Evolutionary conservation across 78 protist species (phyloP).

Genomic region (Isochrysis galbana): DNA sequence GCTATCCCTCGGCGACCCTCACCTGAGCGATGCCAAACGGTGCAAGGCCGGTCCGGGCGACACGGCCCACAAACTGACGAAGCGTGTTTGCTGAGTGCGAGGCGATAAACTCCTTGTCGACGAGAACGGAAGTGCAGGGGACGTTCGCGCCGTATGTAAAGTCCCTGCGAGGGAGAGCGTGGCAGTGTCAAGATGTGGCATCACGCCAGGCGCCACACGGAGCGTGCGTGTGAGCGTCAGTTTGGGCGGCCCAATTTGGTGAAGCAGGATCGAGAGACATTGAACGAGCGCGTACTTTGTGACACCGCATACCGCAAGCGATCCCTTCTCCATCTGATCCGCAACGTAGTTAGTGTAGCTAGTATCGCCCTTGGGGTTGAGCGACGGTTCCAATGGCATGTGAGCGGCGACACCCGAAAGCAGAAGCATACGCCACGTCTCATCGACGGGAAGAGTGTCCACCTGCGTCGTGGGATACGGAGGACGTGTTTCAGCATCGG

Average conservation of each 20-base stretch:
- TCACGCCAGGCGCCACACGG: too few relatives aligned
- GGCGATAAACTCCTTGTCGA: neutral
- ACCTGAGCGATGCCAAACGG: slow-evolving; percentile 4
- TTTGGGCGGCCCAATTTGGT: too few relatives aligned
- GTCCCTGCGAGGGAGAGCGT: too few relatives aligned
- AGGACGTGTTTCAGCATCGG: too few relatives aligned
- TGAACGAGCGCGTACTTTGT: too few relatives aligned
- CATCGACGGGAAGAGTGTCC: neutral
- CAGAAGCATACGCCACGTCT: neutral
- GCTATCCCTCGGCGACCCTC: too few relatives aligned
- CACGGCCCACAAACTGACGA: slow-evolving; percentile 14
- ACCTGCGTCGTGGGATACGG: too few relatives aligned
- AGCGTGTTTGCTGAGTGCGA: slow-evolving; percentile 22
- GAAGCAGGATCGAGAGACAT: too few relatives aligned
- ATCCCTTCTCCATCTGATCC: neutral
- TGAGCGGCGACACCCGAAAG: slow-evolving; percentile 23
- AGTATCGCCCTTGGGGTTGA: neutral
- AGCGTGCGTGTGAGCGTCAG: too few relatives aligned
- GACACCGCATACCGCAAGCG: slow-evolving; percentile 15
- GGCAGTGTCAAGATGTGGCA: neutral
- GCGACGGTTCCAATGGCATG: neutral
- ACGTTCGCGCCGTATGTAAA: slow-evolving; percentile 30
- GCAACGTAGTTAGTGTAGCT: neutral
- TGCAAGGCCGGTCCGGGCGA: slow-evolving; percentile 22
- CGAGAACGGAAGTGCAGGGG: slow-evolving; percentile 11